Evolutionary conservation across 2,329 filamentous ascomycete genomes (phyloP).

Genomic region (Talaromyces sp.): DNA sequence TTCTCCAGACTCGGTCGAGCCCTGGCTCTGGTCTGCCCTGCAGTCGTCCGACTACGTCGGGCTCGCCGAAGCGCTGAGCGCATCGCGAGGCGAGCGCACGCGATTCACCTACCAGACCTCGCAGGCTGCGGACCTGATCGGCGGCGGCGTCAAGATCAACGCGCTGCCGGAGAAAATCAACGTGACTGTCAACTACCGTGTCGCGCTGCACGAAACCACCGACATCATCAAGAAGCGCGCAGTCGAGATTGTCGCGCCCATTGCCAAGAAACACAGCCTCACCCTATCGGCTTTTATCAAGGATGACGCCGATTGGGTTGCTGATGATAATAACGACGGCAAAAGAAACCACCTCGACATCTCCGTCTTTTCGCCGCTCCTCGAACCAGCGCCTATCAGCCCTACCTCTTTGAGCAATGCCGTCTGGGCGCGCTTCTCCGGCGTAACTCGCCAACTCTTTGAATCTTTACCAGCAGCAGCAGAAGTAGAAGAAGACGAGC

Average conservation of each 20-base stretch:
- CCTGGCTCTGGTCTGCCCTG: conserved; percentile 39
- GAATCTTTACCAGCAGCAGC: conserved; percentile 22
- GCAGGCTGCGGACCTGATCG: conserved; percentile 51
- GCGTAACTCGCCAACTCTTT: conserved; percentile 36
- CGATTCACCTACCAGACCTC: conserved; percentile 55
- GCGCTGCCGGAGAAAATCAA: conserved; percentile 52
- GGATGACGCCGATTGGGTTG: not conserved
- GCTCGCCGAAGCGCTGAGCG: conserved; percentile 32
- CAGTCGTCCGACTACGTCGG: conserved; percentile 41
- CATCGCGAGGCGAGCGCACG: conserved; percentile 30
- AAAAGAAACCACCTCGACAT: conserved; percentile 26
- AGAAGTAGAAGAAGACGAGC: conserved; percentile 24
- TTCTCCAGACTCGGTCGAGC: conserved; percentile 43
- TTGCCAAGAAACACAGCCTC: conserved; percentile 40
- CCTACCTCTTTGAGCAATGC: conserved; percentile 17
- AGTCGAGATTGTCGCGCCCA: conserved; percentile 39
- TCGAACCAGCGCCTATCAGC: conserved; percentile 28
- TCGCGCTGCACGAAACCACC: conserved; percentile 51
- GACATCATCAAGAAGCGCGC: conserved; percentile 43
- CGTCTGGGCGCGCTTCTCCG: conserved; percentile 32
- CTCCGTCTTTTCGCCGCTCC: conserved; percentile 22
- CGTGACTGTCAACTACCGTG: conserved; percentile 52
- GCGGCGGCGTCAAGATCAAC: conserved; percentile 54
- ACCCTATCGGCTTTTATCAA: conserved; percentile 43
- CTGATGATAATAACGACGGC: not conserved